phyloP scores from a whole-genome alignment of 208 protist genomes.

The Borovskyia barvae region DNA sequence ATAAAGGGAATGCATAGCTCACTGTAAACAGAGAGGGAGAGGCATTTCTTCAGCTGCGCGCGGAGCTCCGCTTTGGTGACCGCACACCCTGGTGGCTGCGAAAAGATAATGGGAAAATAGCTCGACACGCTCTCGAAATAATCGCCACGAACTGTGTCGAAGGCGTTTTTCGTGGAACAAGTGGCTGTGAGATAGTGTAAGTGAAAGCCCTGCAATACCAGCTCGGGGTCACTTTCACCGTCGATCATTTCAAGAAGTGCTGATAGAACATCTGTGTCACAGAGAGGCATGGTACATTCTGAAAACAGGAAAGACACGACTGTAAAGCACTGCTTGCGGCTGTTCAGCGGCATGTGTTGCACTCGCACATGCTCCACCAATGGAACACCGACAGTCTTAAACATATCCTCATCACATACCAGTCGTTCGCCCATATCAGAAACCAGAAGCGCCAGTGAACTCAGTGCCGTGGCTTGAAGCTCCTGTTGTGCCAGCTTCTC shows the following conservation, averaged over 20 bases:
- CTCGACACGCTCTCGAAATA: constrained; percentile 80
- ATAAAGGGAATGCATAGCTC: constrained; percentile 70
- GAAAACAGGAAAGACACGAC: constrained; percentile 25
- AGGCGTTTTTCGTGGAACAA: constrained; percentile 8
- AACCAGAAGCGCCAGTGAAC: constrained; percentile 34
- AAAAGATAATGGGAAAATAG: constrained; percentile 87
- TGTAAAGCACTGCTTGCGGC: constrained; percentile 25
- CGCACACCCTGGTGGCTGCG: constrained; percentile 48
- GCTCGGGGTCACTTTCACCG: constrained; percentile 72
- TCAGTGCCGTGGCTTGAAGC: constrained; percentile 31
- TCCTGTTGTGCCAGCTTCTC: constrained; percentile 40
- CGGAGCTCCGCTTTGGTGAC: constrained; percentile 69
- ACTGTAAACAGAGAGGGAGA: constrained; percentile 40
- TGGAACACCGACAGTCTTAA: constrained; percentile 3
- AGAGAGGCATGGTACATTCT: constrained; percentile 7
- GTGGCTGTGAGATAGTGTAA: constrained; percentile 32
- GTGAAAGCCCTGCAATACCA: constrained; percentile 55
- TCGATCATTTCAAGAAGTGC: constrained; percentile 57
- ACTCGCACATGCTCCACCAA: constrained; percentile 23
- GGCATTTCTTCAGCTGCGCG: constrained; percentile 33
- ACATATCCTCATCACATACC: constrained; percentile 15
- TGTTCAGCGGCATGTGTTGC: constrained; percentile 28
- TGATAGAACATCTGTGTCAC: constrained; percentile 21
- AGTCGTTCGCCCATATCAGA: constrained; percentile 14
- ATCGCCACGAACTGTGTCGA: constrained; percentile 37